Percentiles rank a stretch among this genome's conserved stretches.
phyloP scores from a whole-genome alignment of 2,329 filamentous ascomycete species.

The Aspergillus clavatus region DNA sequence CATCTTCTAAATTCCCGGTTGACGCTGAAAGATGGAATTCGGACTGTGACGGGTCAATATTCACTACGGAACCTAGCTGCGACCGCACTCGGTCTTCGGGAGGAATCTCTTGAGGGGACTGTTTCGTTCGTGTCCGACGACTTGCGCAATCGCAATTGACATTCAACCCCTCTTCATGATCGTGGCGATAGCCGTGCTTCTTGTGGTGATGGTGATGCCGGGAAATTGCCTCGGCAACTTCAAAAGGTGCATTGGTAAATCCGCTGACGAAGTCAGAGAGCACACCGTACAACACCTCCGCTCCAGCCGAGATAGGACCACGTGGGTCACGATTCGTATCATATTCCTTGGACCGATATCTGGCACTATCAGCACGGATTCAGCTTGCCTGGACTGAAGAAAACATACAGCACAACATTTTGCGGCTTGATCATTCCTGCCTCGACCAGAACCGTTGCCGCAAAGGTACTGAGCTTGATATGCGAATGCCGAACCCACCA shows the following conservation, averaged over 20 bases:
- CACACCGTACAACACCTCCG: conserved; percentile 76
- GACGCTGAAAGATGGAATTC: neutral
- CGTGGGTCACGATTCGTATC: conserved; percentile 72
- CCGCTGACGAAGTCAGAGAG: conserved; percentile 76
- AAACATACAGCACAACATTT: conserved; percentile 65
- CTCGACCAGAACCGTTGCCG: conserved; percentile 63
- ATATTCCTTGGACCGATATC: conserved; percentile 60
- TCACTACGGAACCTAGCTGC: neutral
- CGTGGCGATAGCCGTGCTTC: neutral
- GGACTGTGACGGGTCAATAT: neutral
- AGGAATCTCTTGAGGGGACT: neutral
- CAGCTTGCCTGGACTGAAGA: neutral
- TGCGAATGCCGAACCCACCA: conserved; percentile 69
- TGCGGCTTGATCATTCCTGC: conserved; percentile 61
- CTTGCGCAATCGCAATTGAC: neutral
- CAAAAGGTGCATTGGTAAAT: conserved; percentile 65
- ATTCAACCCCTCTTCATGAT: conserved; percentile 1
- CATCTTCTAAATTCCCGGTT: neutral
- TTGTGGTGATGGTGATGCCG: neutral
- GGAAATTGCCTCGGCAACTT: conserved; percentile 33
- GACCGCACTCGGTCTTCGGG: neutral
- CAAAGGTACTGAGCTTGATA: conserved; percentile 65
- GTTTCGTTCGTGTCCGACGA: neutral
- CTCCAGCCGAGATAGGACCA: conserved; percentile 73
- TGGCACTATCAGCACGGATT: conserved; percentile 18